These are phyloP conservation scores for Hyaloscypha variabilis DNA, from an alignment of 495 filamentous ascomycete genomes.

Conservation along the genomic window DNA sequence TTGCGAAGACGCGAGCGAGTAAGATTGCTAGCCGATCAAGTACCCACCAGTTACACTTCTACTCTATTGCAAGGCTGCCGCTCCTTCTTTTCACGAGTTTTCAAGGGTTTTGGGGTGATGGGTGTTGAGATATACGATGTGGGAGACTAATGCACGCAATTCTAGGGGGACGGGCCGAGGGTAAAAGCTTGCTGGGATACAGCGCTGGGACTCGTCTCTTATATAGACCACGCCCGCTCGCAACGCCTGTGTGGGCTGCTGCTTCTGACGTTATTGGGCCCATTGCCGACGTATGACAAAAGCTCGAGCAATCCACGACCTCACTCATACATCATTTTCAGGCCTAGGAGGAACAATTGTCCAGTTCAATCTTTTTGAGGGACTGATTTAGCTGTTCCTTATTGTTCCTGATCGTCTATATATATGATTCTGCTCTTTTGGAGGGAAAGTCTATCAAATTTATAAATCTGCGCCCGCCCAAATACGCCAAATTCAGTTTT, in stretches of 20 bases:
- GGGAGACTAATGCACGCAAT: background rate
- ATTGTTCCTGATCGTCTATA: background rate
- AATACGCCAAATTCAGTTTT: background rate
- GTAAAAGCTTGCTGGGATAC: background rate
- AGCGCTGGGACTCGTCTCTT: background rate
- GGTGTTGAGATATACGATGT: background rate
- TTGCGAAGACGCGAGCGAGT: background rate
- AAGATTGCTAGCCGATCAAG: background rate
- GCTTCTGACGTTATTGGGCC: background rate
- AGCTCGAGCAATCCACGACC: background rate
- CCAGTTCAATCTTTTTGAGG: background rate
- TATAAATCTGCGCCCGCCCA: background rate
- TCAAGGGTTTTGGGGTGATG: background rate
- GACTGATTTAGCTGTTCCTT: background rate
- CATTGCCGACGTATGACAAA: background rate
- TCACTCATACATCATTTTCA: background rate
- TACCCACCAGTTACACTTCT: background rate
- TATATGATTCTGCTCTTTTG: background rate
- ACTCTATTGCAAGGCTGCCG: background rate
- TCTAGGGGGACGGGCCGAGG: background rate
- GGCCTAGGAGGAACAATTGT: background rate
- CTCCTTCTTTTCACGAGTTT: background rate
- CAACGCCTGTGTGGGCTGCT: background rate
- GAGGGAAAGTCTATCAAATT: background rate
- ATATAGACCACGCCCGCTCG: background rate